A percentile compares a stretch with the other conserved stretches of the same genome.
Conservation (phyloP, 2,329 filamentous ascomycete genomes). For the Bipolaris zeicola region DNA sequence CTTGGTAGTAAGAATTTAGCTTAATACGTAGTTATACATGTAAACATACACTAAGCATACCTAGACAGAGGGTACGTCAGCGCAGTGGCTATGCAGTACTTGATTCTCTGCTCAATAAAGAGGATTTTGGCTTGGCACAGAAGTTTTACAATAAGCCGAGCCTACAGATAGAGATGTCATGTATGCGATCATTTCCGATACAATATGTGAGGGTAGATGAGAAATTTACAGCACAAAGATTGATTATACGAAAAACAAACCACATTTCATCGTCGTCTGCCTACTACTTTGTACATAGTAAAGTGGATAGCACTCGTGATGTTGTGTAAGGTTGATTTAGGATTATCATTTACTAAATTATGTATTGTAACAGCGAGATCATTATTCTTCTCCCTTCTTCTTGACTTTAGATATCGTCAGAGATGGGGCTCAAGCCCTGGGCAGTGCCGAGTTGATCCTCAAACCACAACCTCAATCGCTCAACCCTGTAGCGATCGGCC, state of each 20-base stretch:
- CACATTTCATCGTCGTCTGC: neutral
- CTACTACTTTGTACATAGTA: neutral
- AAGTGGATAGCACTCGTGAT: neutral
- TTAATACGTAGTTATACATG: too few relatives aligned
- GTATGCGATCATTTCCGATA: neutral
- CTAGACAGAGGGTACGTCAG: too few relatives aligned
- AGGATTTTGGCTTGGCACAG: too few relatives aligned
- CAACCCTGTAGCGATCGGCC: conserved; percentile 50
- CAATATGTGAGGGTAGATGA: neutral
- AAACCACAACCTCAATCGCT: conserved; percentile 52
- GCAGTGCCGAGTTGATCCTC: conserved; percentile 53
- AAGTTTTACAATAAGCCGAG: too few relatives aligned
- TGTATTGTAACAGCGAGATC: neutral
- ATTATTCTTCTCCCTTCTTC: neutral
- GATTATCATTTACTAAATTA: neutral
- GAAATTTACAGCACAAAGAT: neutral
- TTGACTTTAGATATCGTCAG: conserved; percentile 16
- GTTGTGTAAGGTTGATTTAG: neutral
- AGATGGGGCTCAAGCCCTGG: conserved; percentile 52
- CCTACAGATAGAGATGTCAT: too few relatives aligned
- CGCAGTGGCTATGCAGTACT: too few relatives aligned
- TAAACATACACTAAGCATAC: too few relatives aligned
- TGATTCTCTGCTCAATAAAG: too few relatives aligned
- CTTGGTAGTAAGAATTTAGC: too few relatives aligned
- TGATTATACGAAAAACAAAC: neutral